phyloP scores from a whole-genome alignment of 495 filamentous ascomycete genomes.

The Letharia columbiana region DNA sequence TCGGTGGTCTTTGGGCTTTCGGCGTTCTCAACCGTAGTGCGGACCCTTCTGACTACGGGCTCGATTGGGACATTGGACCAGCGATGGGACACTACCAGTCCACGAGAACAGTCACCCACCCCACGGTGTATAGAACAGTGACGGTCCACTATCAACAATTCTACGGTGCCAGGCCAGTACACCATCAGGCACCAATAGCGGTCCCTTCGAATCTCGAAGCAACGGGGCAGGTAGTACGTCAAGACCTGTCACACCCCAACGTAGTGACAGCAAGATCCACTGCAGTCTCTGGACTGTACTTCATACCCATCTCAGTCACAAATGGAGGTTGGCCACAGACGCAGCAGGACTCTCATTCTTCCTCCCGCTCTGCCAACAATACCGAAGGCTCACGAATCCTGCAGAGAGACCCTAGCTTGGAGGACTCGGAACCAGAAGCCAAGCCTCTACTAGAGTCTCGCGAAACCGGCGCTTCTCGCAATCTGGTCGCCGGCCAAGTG shows the following conservation, averaged over 20 bases:
- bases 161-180: not conserved
- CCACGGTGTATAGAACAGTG: not conserved
- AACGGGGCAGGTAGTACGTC: not conserved
- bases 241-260: not conserved
- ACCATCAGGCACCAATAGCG: not conserved
- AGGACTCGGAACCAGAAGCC: not conserved
- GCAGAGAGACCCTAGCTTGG: not conserved
- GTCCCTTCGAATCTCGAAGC: not conserved
- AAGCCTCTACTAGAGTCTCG: not conserved
- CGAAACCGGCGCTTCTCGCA: not conserved
- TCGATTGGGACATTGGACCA: not conserved
- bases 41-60: not conserved
- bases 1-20: not conserved
- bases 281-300: conserved; percentile 6
- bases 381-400: not conserved
- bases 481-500: not conserved
- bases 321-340: not conserved
- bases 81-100: not conserved
- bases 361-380: not conserved
- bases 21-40: not conserved
- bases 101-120: not conserved
- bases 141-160: not conserved
- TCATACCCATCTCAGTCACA: not conserved
- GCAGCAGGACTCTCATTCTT: not conserved
- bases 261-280: not conserved